phyloP scores from a whole-genome alignment of 2,329 filamentous ascomycete genomes.

The Dothistroma septosporum region DNA sequence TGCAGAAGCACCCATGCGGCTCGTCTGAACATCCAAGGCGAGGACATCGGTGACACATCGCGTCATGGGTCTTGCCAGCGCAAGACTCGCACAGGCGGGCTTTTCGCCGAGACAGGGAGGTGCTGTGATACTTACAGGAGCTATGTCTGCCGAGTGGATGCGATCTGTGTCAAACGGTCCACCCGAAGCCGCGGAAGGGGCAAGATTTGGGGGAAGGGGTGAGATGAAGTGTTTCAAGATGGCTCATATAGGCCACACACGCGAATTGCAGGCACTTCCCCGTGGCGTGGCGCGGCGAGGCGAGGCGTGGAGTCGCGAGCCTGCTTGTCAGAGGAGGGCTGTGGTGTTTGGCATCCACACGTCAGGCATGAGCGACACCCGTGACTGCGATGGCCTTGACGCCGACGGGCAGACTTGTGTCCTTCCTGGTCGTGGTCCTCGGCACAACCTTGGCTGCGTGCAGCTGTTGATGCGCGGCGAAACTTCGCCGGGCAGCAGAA shows the following conservation, averaged over 20 bases:
- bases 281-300: constrained; percentile 7
- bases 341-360: constrained; percentile 13
- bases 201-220: constrained; percentile 1
- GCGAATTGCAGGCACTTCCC: constrained; percentile 9
- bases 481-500: constrained; percentile 8
- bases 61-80: constrained; percentile 22
- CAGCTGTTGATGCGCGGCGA: constrained; percentile 8
- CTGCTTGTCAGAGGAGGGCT: constrained; percentile 12
- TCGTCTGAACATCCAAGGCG: constrained; percentile 19
- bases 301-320: constrained; percentile 9
- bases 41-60: constrained; percentile 14
- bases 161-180: constrained; percentile 15
- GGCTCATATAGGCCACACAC: constrained; percentile 11
- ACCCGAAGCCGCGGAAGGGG: not conserved
- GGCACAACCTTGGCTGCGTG: constrained; percentile 15
- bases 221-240: constrained; percentile 2
- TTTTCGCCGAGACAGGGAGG: constrained; percentile 23
- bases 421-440: constrained; percentile 9
- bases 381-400: not conserved
- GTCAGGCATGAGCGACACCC: constrained; percentile 6
- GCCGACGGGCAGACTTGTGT: not conserved
- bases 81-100: constrained; percentile 13
- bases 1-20: constrained; percentile 19
- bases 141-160: constrained; percentile 12
- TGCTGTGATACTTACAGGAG: constrained; percentile 24